phyloP scores from a whole-genome alignment of 1,139 yeast genomes.

The Lodderomyces jiufengensis region DNA sequence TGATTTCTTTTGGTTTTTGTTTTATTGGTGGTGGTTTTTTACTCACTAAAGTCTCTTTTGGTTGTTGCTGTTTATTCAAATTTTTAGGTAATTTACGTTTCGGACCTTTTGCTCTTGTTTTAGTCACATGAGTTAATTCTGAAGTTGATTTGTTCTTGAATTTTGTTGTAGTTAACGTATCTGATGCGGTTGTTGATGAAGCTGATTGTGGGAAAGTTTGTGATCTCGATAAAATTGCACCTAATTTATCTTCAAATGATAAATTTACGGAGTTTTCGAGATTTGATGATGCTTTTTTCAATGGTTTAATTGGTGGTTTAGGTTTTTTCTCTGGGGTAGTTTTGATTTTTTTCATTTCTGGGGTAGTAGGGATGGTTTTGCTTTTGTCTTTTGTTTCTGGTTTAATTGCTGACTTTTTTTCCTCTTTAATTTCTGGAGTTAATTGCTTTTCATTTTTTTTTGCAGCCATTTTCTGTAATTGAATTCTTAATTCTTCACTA shows the following conservation, averaged over 20 bases:
- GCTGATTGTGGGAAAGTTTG: constrained; percentile 9
- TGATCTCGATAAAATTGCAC: constrained; percentile 10
- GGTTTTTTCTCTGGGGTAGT: constrained; percentile 3
- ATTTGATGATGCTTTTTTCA: constrained; percentile 1
- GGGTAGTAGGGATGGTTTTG: no score
- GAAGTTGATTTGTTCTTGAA: background rate
- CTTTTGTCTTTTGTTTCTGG: no score
- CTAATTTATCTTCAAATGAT: constrained; percentile 11
- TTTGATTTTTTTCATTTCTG: constrained; percentile 3
- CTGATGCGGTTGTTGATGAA: background rate
- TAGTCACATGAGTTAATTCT: constrained; percentile 54
- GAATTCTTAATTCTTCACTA: constrained; percentile 21
- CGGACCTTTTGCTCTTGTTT: constrained; percentile 70
- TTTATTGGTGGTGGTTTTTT: constrained; percentile 29
- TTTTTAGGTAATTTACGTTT: constrained; percentile 61
- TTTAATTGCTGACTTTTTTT: no score
- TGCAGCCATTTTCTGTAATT: constrained; percentile 17
- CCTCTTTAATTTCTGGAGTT: no score
- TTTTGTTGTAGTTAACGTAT: background rate
- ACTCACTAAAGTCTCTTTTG: constrained; percentile 11
- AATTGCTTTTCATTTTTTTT: constrained; percentile 4
- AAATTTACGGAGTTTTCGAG: constrained; percentile 8
- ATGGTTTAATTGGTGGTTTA: constrained; percentile 2
- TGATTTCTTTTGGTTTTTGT: constrained; percentile 28
- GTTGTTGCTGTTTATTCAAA: constrained; percentile 5